Conservation (phyloP, 2,329 filamentous ascomycete genomes). For the Fusarium virguliforme region DNA sequence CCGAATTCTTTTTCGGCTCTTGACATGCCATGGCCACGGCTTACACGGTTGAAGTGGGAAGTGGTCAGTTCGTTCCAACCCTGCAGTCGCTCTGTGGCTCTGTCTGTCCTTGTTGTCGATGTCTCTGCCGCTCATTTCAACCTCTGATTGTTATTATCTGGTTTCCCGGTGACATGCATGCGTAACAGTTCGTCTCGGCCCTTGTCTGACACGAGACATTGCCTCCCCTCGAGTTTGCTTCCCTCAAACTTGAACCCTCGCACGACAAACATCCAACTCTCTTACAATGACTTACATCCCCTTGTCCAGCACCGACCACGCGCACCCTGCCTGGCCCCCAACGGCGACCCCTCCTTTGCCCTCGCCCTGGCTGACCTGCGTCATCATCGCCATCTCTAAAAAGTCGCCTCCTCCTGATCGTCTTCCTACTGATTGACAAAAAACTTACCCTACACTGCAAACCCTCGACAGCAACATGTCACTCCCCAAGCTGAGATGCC, state of each 20-base stretch:
- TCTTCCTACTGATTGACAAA: slow-evolving; percentile 17
- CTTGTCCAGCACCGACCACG: slow-evolving; percentile 23
- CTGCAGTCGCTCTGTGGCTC: slow-evolving; percentile 30
- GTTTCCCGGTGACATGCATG: slow-evolving; percentile 1
- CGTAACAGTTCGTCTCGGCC: slow-evolving; percentile 1
- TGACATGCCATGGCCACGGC: not conserved
- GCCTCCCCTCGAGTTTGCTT: not conserved
- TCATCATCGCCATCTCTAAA: slow-evolving; percentile 30
- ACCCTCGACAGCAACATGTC: slow-evolving; percentile 15
- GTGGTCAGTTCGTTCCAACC: slow-evolving; percentile 19
- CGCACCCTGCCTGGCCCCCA: slow-evolving; percentile 2
- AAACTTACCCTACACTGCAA: slow-evolving; percentile 44
- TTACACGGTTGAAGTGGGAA: slow-evolving; percentile 21
- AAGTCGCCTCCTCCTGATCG: slow-evolving; percentile 26
- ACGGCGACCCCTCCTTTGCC: slow-evolving; percentile 2
- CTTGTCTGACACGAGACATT: slow-evolving; percentile 7
- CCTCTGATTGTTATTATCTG: not conserved
- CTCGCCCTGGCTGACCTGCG: slow-evolving; percentile 10
- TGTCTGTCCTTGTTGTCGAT: slow-evolving; percentile 10
- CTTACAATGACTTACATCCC: slow-evolving; percentile 25
- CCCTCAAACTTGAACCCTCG: not conserved
- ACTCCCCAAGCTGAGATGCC: slow-evolving; percentile 38
- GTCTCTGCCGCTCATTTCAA: slow-evolving; percentile 8
- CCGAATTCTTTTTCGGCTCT: slow-evolving; percentile 24
- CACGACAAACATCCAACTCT: slow-evolving; percentile 24